phyloP scores from a whole-genome alignment of 139 green algal genomes.

The Axilococcus clingmanii region DNA sequence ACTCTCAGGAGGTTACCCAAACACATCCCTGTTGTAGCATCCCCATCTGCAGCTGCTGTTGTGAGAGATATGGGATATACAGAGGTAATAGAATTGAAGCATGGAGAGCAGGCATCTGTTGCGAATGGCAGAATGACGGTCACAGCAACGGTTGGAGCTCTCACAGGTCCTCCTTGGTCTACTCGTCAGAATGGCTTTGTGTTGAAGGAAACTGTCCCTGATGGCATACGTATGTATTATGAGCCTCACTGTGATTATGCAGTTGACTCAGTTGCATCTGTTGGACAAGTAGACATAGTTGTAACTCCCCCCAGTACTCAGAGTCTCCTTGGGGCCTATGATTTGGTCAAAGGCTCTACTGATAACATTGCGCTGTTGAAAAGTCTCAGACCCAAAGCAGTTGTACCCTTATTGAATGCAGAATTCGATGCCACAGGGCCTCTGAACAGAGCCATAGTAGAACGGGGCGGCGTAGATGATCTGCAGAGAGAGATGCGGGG shows the following conservation, averaged over 20 bases:
- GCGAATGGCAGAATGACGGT: slow-evolving; percentile 42
- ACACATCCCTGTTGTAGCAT: slow-evolving; percentile 49
- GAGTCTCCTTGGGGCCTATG: slow-evolving; percentile 32
- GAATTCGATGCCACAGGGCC: slow-evolving; percentile 38
- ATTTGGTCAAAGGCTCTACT: slow-evolving; percentile 47
- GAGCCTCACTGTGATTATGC: slow-evolving; percentile 63
- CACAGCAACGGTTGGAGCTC: slow-evolving; percentile 49
- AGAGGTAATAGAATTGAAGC: slow-evolving; percentile 42
- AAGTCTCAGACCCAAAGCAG: slow-evolving; percentile 26
- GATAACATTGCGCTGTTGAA: slow-evolving; percentile 40
- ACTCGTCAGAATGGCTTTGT: slow-evolving; percentile 62
- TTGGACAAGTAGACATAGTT: slow-evolving; percentile 46
- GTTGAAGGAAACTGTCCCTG: slow-evolving; percentile 32
- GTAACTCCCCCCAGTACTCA: slow-evolving; percentile 44
- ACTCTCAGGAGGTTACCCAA: slow-evolving; percentile 54
- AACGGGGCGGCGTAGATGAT: slow-evolving; percentile 7
- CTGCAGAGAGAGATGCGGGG: slow-evolving; percentile 7
- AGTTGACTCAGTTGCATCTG: slow-evolving; percentile 7
- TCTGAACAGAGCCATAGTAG: slow-evolving; percentile 7
- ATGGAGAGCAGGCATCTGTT: slow-evolving; percentile 38
- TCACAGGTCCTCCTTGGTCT: slow-evolving; percentile 74
- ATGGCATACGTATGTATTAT: slow-evolving; percentile 47
- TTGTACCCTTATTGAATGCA: slow-evolving; percentile 56
- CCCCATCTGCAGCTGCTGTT: slow-evolving; percentile 42
- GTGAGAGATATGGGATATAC: slow-evolving; percentile 53